Evolutionary conservation across 2,329 filamentous ascomycete genomes (phyloP).

Genomic region (Fusarium acutatum): DNA sequence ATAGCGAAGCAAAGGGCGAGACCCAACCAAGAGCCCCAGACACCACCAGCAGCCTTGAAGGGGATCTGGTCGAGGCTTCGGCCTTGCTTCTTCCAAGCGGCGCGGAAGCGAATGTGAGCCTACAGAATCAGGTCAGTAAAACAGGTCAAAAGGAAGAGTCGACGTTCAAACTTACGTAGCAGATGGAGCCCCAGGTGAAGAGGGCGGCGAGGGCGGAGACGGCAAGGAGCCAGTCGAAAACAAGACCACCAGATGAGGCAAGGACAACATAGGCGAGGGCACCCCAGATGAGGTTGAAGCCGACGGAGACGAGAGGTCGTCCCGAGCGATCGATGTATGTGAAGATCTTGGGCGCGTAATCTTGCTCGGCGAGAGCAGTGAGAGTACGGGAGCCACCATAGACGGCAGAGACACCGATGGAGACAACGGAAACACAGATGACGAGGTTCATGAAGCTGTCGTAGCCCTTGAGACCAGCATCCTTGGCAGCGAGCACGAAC

Average conservation of each 20-base stretch:
- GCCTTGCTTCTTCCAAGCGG: conserved; percentile 66
- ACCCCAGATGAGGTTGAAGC: conserved; percentile 56
- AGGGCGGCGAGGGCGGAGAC: conserved; percentile 70
- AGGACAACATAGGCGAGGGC: conserved; percentile 58
- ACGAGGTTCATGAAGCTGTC: conserved; percentile 63
- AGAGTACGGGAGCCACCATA: conserved; percentile 66
- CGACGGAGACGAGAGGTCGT: conserved; percentile 58
- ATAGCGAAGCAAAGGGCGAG: conserved; percentile 64
- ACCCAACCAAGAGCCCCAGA: conserved; percentile 70
- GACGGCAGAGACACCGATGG: conserved; percentile 62
- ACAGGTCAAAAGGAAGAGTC: rapidly evolving
- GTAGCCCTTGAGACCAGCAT: conserved; percentile 57
- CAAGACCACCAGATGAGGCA: conserved; percentile 54
- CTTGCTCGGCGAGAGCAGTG: conserved; percentile 63
- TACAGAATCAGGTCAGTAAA: background rate
- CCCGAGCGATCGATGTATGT: conserved; percentile 63
- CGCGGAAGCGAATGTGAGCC: conserved; percentile 71
- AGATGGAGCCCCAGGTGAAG: conserved; percentile 74
- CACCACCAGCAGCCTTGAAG: conserved; percentile 67
- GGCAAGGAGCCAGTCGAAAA: conserved; percentile 72
- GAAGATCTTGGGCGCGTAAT: conserved; percentile 63
- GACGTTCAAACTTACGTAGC: conserved; percentile 45
- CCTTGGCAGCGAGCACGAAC: conserved; percentile 59
- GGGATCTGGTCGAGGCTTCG: conserved; percentile 71
- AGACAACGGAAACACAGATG: conserved; percentile 63